Base-by-base conservation (phyloP, 1,284 basidiomycete species). In the Puccinia hordei region DNA sequence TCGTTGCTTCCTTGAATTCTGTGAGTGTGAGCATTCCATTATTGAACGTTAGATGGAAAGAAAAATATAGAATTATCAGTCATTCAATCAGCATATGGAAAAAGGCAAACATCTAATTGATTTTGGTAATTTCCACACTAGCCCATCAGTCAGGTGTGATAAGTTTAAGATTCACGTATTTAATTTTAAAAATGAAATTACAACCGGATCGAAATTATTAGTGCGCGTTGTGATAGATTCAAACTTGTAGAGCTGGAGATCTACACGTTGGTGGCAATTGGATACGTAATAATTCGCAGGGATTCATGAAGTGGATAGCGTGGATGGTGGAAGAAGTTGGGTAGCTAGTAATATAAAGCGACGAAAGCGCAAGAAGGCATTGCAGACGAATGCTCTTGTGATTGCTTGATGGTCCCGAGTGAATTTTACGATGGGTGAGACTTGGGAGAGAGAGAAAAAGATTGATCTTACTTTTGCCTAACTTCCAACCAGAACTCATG, bases 401-500 rank as follows among this genome's bases (percentile, higher is more conserved):
- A 59, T 17, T 8, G 13, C 27, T 6, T 30, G 10, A 12, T 27
- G 57, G 4, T 10, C 46, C 3, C 46, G 17, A 49, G 46, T 19
- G 17, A 15, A 49, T 12, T 41, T 41, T n/a, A n/a, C 46, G 13
- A 19, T 19, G 46, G 57, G 8, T 33, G 2, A 38, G 35, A n/a
- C 13, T 44, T n/a, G n/a, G n/a, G 38, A 19, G 13, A 24, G 22
- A 44, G 17, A 22, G 44, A 30, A 55, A 22, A n/a, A 19, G 24
- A 38, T 17, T n/a, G 30, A n/a, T 41, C 72, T 59, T 61, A 73
- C 72, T 73, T 61, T 73, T 73, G 22, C 72, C 72, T 9, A 73
- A 44, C 49, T 73, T 73, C 72, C 72, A 73, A 24, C 35, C 72
- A 27, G 72, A 73, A 41, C 55, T 73, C 72, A 73, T 73, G 35